A percentile compares a stretch with the other conserved stretches of the same genome.
Conservation (phyloP, 2,329 filamentous ascomycete genomes). For the Sporothrix humicola region DNA sequence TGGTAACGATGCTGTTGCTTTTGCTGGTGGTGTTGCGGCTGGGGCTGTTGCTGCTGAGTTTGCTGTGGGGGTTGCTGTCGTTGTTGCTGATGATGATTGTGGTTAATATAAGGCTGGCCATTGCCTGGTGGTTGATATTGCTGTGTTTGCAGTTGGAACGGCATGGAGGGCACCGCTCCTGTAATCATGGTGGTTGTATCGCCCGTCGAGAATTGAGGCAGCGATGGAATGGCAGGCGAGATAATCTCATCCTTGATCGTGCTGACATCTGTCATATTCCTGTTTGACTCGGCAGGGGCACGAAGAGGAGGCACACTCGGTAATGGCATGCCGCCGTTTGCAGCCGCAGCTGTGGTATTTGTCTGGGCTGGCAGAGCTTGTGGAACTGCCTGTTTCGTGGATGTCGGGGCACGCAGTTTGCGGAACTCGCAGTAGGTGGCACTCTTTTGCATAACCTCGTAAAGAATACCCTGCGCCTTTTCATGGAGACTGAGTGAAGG, state of each 20-base stretch:
- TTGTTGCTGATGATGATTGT: constrained; percentile 32
- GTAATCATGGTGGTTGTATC: background rate
- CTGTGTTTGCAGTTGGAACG: background rate
- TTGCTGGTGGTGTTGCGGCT: background rate
- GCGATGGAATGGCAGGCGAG: constrained; percentile 2
- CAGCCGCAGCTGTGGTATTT: constrained; percentile 3
- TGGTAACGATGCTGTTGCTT: constrained; percentile 4
- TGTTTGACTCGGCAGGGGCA: background rate
- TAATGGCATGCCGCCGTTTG: background rate
- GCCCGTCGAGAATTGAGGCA: background rate
- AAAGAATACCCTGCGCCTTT: constrained; percentile 66
- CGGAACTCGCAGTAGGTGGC: constrained; percentile 64
- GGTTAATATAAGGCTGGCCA: constrained; percentile 24
- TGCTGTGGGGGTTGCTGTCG: constrained; percentile 18
- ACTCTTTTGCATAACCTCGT: constrained; percentile 66
- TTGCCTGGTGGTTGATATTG: constrained; percentile 9
- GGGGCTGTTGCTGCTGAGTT: background rate
- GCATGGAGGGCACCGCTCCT: background rate
- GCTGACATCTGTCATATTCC: background rate
- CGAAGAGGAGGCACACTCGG: background rate
- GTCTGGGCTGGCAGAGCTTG: constrained; percentile 43
- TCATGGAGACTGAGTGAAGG: constrained; percentile 53
- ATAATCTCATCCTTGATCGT: constrained; percentile 19
- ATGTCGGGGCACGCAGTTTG: constrained; percentile 59
- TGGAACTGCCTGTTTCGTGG: constrained; percentile 49